Evolutionary conservation across 257 asterid genomes (phyloP).

Genomic region (Ajuga chamaepitys): DNA sequence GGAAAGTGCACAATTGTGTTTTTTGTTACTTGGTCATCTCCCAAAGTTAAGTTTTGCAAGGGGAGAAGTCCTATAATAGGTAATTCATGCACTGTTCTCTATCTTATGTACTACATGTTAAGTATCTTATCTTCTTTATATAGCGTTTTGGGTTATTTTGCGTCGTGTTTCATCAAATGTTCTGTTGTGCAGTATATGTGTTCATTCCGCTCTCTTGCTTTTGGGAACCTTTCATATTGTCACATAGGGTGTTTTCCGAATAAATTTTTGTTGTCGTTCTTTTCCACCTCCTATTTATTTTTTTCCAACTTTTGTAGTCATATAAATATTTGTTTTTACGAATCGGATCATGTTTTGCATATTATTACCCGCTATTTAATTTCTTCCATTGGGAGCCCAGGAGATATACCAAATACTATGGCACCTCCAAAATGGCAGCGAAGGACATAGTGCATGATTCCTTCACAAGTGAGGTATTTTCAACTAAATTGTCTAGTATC

Average conservation of each 20-base stretch:
- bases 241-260: too few relatives aligned
- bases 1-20: conserved; percentile 93
- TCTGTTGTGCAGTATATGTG: not conserved
- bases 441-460: conserved; percentile 87
- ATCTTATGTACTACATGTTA: not conserved
- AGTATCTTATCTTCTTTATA: not conserved
- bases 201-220: too few relatives aligned
- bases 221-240: too few relatives aligned
- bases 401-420: conserved; percentile 96
- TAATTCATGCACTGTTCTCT: conserved; percentile 19
- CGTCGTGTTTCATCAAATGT: not conserved
- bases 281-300: not conserved
- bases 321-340: not conserved
- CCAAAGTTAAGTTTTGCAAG: conserved; percentile 88
- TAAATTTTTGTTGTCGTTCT: not conserved
- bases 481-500: conserved; percentile 3
- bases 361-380: not conserved
- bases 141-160: not conserved
- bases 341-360: not conserved
- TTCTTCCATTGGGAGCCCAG: conserved; percentile 35
- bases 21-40: conserved; percentile 93
- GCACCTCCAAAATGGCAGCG: conserved; percentile 85
- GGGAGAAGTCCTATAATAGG: conserved; percentile 93
- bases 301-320: not conserved
- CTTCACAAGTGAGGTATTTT: conserved; percentile 68